A percentile compares a stretch with the other conserved stretches of the same genome.
Evolutionary conservation across 2,329 filamentous ascomycete genomes (phyloP).

Genomic region (Kalaharituber pfeilii): DNA sequence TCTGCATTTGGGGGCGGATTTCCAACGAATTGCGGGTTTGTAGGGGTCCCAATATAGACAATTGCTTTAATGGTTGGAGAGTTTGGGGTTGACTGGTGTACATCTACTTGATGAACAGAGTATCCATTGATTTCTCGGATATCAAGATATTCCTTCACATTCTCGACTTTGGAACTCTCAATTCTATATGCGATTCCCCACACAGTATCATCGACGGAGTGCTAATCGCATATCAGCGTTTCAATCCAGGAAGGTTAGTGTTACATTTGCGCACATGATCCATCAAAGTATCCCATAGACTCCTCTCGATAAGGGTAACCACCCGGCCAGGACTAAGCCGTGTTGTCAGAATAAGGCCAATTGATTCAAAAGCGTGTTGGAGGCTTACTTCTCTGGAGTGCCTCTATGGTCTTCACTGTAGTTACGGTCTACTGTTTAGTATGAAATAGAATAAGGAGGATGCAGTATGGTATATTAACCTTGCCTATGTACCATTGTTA

Average conservation of each 20-base stretch:
- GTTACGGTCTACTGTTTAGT: conserved; percentile 16
- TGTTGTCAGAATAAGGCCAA: too few relatives aligned
- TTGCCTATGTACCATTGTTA: too few relatives aligned
- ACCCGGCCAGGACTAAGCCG: conserved; percentile 56
- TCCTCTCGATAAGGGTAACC: conserved; percentile 72
- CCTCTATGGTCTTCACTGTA: conserved; percentile 82
- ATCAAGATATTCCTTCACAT: conserved; percentile 72
- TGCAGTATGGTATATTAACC: conserved; percentile 21
- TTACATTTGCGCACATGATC: conserved; percentile 37
- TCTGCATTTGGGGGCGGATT: conserved; percentile 44
- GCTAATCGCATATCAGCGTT: conserved; percentile 26
- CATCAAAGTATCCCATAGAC: conserved; percentile 60
- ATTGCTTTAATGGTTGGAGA: conserved; percentile 38
- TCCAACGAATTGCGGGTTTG: conserved; percentile 81
- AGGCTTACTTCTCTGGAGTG: conserved; percentile 47
- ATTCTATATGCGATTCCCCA: conserved; percentile 94
- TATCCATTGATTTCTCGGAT: conserved; percentile 97
- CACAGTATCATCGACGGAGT: conserved; percentile 47
- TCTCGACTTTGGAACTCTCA: conserved; percentile 48
- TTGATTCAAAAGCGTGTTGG: neutral
- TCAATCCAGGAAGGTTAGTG: conserved; percentile 1
- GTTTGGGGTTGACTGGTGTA: conserved; percentile 43
- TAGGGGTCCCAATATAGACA: conserved; percentile 86
- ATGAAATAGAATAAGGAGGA: conserved; percentile 6
- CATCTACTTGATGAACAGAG: conserved; percentile 75